phyloP scores from a whole-genome alignment of 2,329 filamentous ascomycete genomes.

The Chaetomium strumarium region DNA sequence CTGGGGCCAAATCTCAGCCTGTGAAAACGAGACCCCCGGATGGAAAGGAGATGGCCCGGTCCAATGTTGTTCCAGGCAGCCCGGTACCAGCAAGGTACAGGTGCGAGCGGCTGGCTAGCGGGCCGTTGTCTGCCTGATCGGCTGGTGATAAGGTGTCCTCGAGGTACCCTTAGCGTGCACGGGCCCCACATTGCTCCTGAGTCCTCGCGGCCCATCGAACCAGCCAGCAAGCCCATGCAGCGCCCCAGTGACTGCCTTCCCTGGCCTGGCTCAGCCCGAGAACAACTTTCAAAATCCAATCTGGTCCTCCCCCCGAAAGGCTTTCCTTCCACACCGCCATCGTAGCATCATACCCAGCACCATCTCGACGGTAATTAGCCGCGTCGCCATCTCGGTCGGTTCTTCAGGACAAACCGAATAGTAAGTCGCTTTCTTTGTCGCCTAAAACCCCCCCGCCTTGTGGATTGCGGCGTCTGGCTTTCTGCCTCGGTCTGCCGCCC shows the following conservation, averaged over 20 bases:
- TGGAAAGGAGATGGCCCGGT: constrained; percentile 14
- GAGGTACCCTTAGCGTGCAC: constrained; percentile 14
- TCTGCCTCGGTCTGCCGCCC: constrained; percentile 20
- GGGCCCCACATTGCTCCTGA: constrained; percentile 5
- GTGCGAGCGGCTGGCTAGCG: background rate
- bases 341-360: constrained; percentile 23
- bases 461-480: constrained; percentile 19
- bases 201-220: background rate
- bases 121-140: constrained; percentile 1
- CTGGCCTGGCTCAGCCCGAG: constrained; percentile 22
- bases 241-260: constrained; percentile 19
- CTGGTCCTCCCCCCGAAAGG: constrained; percentile 20
- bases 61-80: constrained; percentile 22
- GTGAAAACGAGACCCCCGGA: constrained; percentile 8
- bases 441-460: background rate
- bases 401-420: constrained; percentile 16
- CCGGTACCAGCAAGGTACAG: constrained; percentile 16
- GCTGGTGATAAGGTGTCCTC: constrained; percentile 13
- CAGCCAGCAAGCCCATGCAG: background rate
- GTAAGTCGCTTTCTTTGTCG: constrained; percentile 23
- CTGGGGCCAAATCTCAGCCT: constrained; percentile 1
- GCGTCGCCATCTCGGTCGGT: constrained; percentile 23
- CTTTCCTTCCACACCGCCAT: constrained; percentile 27
- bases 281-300: constrained; percentile 30
- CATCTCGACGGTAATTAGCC: constrained; percentile 21